Evolutionary conservation across 805 yeast genomes (phyloP), one percentile per base, ranked within the genome.

Genomic region (Pichia scutulata): DNA sequence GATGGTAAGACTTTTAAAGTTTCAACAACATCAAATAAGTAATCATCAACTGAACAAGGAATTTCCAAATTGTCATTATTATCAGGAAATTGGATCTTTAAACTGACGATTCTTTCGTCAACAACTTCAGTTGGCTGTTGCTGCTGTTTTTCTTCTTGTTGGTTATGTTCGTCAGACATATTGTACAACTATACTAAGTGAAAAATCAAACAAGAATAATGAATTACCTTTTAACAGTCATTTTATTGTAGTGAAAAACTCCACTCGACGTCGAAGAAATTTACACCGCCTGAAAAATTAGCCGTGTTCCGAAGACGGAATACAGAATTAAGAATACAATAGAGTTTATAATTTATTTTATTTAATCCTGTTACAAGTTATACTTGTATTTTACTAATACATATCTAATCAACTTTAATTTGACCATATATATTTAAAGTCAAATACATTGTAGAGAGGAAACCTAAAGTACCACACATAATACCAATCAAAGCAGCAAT

Each of bases 401-500:
- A 14, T n/a, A 41, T 12, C 23, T 41, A 49, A 16, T 93, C 98
- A 44, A 90, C 84, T 70, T 90, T 92, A 61, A 93, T 86, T 52
- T 89, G 83, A 14, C 85, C 74, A 65, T 89, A 93, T 53, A 93
- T 89, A 59, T 71, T 81, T 65, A 87, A 76, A 46, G 89, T 82
- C 63, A 93, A 86, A 62, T 80, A 67, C 69, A 87, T 75, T 57
- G 82, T 77, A 55, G 89, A 77, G 43, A 87, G 53, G 70, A 87
- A 88, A 2, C 98, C 98, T 59, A 89, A 77, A 3, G 96, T 70
- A 40, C 97, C 98, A 57, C 97, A 88, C 40, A 89, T 76, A 45
- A 93, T 68, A 66, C 93, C 92, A 39, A 85, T 78, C 54, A 85
- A 69, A 39, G 76, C 63, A 36, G 95, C 81, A 50, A 89, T 80